Percentiles rank a stretch among this genome's conserved stretches.
phyloP scores from a whole-genome alignment of 169 alveolate species.

The Ichthyophthirius multifiliis region DNA sequence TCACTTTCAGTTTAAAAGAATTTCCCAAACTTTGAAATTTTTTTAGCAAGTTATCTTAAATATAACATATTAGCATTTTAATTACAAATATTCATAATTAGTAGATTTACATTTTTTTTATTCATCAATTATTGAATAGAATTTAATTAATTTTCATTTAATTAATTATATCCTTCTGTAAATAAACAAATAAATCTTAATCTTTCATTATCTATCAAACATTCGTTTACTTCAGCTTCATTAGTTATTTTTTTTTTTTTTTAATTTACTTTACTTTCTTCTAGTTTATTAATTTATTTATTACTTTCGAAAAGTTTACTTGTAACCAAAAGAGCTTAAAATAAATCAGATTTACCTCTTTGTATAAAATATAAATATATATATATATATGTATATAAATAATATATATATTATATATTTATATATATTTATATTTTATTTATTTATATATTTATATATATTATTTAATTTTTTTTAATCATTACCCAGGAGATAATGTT shows the following conservation, averaged over 20 bases:
- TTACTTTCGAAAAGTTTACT: not conserved
- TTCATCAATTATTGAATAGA: slow-evolving; percentile 5
- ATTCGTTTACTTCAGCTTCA: too few species aligned
- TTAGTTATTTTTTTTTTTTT: not conserved
- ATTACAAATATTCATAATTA: slow-evolving; percentile 21
- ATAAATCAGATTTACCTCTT: not conserved
- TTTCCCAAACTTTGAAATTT: not conserved
- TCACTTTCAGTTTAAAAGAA: not conserved
- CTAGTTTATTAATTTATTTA: not conserved
- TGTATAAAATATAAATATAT: not conserved
- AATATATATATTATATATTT: too few species aligned
- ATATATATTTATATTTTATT: too few species aligned
- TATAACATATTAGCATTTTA: slow-evolving; percentile 41
- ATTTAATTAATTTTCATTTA: not conserved
- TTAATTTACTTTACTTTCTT: not conserved
- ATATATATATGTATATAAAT: not conserved
- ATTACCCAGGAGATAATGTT: slow-evolving; percentile 22
- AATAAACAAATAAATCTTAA: slow-evolving; percentile 29
- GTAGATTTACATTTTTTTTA: slow-evolving; percentile 21
- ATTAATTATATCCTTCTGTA: slow-evolving; percentile 25
- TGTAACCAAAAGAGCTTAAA: not conserved
- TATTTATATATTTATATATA: too few species aligned
- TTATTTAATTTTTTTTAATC: not conserved
- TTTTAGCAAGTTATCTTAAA: slow-evolving; percentile 16
- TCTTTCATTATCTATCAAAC: slow-evolving; percentile 23